Evolutionary conservation across 176 grass and related monocot species (phyloP).

Genomic region (Microstegium vimineum): DNA sequence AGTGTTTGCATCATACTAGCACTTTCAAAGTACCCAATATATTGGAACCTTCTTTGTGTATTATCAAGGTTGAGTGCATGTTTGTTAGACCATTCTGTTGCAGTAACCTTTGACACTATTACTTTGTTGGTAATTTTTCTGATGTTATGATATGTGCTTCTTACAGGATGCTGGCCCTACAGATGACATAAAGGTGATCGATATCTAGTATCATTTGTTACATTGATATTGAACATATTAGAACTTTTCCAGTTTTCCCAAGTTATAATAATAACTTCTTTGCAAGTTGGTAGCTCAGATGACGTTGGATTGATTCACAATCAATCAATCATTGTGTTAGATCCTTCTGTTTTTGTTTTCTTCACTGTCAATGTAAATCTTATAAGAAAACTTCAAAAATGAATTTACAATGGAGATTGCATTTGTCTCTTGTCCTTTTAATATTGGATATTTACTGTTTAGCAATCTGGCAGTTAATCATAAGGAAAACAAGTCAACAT

Average conservation of each 20-base stretch:
- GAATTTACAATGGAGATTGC: not conserved
- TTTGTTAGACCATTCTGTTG: not conserved
- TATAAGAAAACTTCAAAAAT: not conserved
- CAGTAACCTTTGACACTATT: not conserved
- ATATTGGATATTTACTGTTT: not conserved
- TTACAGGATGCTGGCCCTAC: slow-evolving; percentile 30
- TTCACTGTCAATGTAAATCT: not conserved
- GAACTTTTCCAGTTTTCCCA: not conserved
- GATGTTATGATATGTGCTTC: not conserved
- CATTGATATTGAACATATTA: not conserved
- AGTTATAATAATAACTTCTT: not conserved
- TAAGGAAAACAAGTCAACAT: not conserved
- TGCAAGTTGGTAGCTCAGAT: not conserved
- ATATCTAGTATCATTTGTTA: not conserved
- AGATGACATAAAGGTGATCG: slow-evolving; percentile 33
- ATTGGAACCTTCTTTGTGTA: not conserved
- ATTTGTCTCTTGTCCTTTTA: not conserved
- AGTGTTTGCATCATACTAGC: not conserved
- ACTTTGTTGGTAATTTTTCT: slow-evolving; percentile 13
- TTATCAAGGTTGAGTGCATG: not conserved
- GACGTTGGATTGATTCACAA: not conserved
- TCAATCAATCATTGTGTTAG: not conserved
- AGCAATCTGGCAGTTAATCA: not conserved
- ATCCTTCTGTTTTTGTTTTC: slow-evolving; percentile 14
- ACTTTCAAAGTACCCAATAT: not conserved